Conservation (phyloP, 2,329 filamentous ascomycete species). For the Harringtonia lauricola region DNA sequence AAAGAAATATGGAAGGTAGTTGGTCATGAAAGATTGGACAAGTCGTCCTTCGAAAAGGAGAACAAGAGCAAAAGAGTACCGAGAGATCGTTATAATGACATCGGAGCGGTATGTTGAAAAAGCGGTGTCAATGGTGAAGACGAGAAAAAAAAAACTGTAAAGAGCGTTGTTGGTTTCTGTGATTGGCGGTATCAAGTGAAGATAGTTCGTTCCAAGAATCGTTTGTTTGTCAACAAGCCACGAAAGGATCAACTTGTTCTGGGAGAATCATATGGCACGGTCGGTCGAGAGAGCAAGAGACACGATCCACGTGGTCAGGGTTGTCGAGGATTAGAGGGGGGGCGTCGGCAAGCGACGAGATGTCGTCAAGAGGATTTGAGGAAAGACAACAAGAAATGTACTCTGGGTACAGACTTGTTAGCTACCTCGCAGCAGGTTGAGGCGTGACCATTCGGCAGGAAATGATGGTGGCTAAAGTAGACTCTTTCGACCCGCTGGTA, state of each 20-base stretch:
- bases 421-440: slow-evolving; percentile 5
- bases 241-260: no score
- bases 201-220: neutral
- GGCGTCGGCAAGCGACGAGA: no score
- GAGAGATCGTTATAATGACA: slow-evolving; percentile 29
- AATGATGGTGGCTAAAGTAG: slow-evolving; percentile 21
- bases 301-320: slow-evolving; percentile 9
- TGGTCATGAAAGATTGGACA: slow-evolving; percentile 8
- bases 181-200: neutral
- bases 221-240: no score
- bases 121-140: neutral
- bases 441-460: slow-evolving; percentile 28
- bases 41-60: slow-evolving; percentile 16
- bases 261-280: neutral
- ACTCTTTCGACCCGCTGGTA: slow-evolving; percentile 32
- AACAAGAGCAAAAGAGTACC: slow-evolving; percentile 14
- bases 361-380: no score
- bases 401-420: neutral
- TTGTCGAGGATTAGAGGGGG: neutral
- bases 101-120: slow-evolving; percentile 19
- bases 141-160: neutral
- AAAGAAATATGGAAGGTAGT: slow-evolving; percentile 17
- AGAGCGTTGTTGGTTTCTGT: neutral
- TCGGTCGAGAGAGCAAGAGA: neutral
- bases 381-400: no score